Percentiles rank a stretch among this genome's conserved stretches.
Conservation (phyloP, 805 yeast species). For the Tetrapisispora fleetii region DNA sequence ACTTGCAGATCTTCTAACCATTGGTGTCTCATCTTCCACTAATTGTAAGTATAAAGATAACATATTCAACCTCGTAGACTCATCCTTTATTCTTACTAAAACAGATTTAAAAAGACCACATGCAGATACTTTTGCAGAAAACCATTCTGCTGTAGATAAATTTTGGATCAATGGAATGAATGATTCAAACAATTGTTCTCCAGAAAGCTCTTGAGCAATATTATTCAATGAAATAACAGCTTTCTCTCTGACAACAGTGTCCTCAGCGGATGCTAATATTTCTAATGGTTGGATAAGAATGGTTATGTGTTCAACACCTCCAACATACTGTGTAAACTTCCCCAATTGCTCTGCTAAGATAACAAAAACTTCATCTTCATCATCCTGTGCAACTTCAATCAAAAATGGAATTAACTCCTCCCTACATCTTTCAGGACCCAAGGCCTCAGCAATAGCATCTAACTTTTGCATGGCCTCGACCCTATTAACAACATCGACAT, state of each 20-base stretch:
- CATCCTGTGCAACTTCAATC: conserved; percentile 80
- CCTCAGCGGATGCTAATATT: conserved; percentile 84
- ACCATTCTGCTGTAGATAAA: conserved; percentile 87
- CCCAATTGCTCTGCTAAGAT: conserved; percentile 88
- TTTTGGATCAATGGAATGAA: conserved; percentile 70
- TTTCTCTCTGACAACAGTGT: conserved; percentile 89
- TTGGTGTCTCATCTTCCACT: conserved; percentile 89
- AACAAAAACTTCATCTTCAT: conserved; percentile 95
- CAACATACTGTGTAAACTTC: conserved; percentile 77
- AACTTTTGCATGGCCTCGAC: conserved; percentile 91
- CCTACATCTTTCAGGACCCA: conserved; percentile 92
- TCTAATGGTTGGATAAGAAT: conserved; percentile 59
- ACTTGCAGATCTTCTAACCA: conserved; percentile 97
- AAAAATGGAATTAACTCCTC: conserved; percentile 84
- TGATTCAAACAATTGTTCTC: conserved; percentile 52
- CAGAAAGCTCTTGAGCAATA: conserved; percentile 53
- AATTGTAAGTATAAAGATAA: conserved; percentile 59
- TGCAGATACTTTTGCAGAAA: conserved; percentile 81
- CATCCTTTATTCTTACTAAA: conserved; percentile 44
- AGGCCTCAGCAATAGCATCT: conserved; percentile 88
- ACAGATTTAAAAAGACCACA: conserved; percentile 79
- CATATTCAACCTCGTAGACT: conserved; percentile 49
- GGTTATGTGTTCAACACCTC: conserved; percentile 63
- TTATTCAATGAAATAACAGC: conserved; percentile 80
- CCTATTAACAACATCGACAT: conserved; percentile 89